Conservation (phyloP, 108 stramenopile species). For the Nitzschia sp. region DNA sequence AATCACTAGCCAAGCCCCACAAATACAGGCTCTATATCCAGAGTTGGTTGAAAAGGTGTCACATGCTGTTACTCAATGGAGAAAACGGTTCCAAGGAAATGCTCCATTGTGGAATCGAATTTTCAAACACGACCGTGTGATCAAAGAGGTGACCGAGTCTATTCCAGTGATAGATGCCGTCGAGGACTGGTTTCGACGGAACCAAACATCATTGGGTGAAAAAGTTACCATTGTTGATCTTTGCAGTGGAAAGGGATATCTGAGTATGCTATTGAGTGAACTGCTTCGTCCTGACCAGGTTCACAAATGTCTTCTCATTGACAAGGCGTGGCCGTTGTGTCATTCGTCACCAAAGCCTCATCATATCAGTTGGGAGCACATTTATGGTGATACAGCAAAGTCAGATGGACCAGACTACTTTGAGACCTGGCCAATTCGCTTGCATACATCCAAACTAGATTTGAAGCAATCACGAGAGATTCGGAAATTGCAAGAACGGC, state of each 20-base stretch:
- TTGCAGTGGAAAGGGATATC: conserved; percentile 53
- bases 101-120: conserved; percentile 53
- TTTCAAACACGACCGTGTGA: conserved; percentile 54
- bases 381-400: conserved; percentile 37
- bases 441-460: conserved; percentile 55
- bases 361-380: conserved; percentile 67
- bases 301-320: conserved; percentile 52
- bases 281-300: conserved; percentile 37
- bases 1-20: background rate
- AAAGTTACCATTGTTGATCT: conserved; percentile 51
- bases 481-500: conserved; percentile 20
- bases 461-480: conserved; percentile 39
- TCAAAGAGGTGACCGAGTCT: conserved; percentile 67
- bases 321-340: conserved; percentile 65
- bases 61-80: conserved; percentile 41
- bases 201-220: background rate
- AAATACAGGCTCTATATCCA: conserved; percentile 21
- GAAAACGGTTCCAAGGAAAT: conserved; percentile 53
- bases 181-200: conserved; percentile 29
- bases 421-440: conserved; percentile 60
- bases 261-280: conserved; percentile 60
- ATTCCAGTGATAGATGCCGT: conserved; percentile 56
- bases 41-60: conserved; percentile 6
- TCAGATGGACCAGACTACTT: conserved; percentile 30
- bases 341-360: conserved; percentile 30